Percentiles rank a stretch among this genome's conserved stretches.
Evolutionary conservation across 495 filamentous ascomycete genomes (phyloP).

Genomic region (Choiromyces venosus): DNA sequence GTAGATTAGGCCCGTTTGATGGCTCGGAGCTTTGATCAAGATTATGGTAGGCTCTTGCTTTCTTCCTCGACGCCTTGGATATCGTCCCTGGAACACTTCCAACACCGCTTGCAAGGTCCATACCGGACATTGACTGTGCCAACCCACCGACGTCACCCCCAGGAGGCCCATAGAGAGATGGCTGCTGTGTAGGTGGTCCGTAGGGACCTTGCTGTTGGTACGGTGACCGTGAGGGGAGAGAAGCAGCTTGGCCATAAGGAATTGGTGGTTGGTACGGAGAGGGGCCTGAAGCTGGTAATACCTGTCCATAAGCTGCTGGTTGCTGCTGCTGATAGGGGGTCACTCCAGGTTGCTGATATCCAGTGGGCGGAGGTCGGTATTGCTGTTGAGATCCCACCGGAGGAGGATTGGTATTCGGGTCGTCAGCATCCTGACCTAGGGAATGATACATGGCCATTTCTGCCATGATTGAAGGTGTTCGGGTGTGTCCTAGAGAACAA

Average conservation of each 20-base stretch:
- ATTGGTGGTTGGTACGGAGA: constrained; percentile 31
- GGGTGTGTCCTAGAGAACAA: constrained; percentile 33
- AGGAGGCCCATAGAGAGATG: constrained; percentile 41
- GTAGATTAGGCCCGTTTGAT: constrained; percentile 62
- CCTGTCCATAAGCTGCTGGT: constrained; percentile 48
- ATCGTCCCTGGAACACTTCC: constrained; percentile 47
- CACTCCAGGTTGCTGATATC: constrained; percentile 59
- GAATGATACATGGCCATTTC: constrained; percentile 74
- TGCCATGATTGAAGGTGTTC: constrained; percentile 54
- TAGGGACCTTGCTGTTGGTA: constrained; percentile 41
- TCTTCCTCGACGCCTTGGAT: constrained; percentile 67
- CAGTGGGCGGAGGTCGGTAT: constrained; percentile 52
- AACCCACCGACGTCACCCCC: constrained; percentile 55
- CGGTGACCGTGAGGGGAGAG: constrained; percentile 33
- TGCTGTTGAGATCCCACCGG: constrained; percentile 55
- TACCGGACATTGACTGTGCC: constrained; percentile 77
- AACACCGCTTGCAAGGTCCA: constrained; percentile 65
- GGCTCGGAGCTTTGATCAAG: constrained; percentile 60
- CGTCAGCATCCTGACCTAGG: constrained; percentile 51
- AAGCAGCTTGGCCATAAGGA: constrained; percentile 41
- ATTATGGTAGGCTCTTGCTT: constrained; percentile 83
- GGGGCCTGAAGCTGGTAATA: constrained; percentile 40
- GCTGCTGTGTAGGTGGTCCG: constrained; percentile 37
- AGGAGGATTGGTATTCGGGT: constrained; percentile 47
- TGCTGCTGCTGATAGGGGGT: constrained; percentile 42